Percentiles rank a stretch among this genome's conserved stretches.
These are phyloP conservation scores for Talaromyces pinophilus DNA, from an alignment of 2,329 filamentous ascomycete species.

Conservation along the genomic window DNA sequence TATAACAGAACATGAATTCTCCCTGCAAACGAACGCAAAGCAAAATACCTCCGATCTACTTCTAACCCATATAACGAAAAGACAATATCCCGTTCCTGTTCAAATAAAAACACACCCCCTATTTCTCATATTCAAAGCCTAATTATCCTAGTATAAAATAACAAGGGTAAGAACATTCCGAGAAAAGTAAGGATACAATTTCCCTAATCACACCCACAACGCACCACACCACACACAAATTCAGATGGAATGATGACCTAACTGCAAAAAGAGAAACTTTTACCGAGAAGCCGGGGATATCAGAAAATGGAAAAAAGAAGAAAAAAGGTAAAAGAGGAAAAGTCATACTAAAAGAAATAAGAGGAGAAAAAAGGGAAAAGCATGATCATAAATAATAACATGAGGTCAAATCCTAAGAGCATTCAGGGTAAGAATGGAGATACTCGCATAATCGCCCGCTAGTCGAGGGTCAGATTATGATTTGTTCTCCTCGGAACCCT, in stretches of 20 bases:
- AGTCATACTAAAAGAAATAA: slow-evolving; percentile 28
- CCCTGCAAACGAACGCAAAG: neutral
- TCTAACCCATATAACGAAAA: neutral
- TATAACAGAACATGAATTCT: neutral
- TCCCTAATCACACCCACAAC: slow-evolving; percentile 14
- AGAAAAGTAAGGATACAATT: slow-evolving; percentile 14
- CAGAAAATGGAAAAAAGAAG: slow-evolving; percentile 37
- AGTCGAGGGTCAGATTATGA: slow-evolving; percentile 33
- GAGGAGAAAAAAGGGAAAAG: slow-evolving; percentile 19
- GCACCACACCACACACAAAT: slow-evolving; percentile 11
- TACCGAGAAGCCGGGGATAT: slow-evolving; percentile 44
- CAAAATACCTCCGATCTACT: neutral
- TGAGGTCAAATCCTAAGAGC: slow-evolving; percentile 19
- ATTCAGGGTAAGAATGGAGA: neutral
- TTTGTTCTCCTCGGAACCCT: slow-evolving; percentile 46
- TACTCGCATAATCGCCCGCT: slow-evolving; percentile 21
- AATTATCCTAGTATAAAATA: slow-evolving; percentile 14
- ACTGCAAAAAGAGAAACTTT: slow-evolving; percentile 40
- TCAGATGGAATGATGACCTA: slow-evolving; percentile 11
- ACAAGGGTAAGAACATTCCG: neutral
- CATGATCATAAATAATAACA: slow-evolving; percentile 25
- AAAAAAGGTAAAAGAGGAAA: slow-evolving; percentile 29
- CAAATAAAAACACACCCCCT: slow-evolving; percentile 9
- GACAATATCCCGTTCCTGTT: neutral
- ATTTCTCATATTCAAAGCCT: slow-evolving; percentile 13